phyloP scores from a whole-genome alignment of 495 filamentous ascomycete species.

The Acidomyces sp. region DNA sequence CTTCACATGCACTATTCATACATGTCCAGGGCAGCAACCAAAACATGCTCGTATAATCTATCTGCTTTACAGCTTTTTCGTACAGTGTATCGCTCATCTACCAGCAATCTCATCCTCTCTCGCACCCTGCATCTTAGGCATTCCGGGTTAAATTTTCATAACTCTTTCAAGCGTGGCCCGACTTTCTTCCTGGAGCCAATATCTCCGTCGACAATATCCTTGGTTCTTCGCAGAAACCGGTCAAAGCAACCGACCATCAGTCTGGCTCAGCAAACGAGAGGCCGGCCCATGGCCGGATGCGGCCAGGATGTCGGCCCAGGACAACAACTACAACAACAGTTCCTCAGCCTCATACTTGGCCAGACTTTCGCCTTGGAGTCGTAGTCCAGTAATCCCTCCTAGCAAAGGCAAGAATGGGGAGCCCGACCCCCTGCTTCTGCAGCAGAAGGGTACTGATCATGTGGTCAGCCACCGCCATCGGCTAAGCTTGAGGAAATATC shows the following conservation, averaged over 20 bases:
- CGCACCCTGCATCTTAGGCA: too few relatives aligned
- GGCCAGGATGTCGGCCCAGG: conserved; percentile 10
- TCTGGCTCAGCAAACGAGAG: conserved; percentile 13
- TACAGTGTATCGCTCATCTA: too few relatives aligned
- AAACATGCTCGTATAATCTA: too few relatives aligned
- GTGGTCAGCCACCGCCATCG: conserved; percentile 27
- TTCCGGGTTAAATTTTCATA: not conserved
- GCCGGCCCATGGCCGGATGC: conserved; percentile 4
- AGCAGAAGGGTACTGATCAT: conserved; percentile 31
- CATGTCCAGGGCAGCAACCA: too few relatives aligned
- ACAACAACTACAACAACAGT: conserved; percentile 1
- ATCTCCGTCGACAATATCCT: conserved; percentile 13
- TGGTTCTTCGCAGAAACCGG: conserved; percentile 9
- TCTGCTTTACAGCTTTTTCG: too few relatives aligned
- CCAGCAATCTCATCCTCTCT: too few relatives aligned
- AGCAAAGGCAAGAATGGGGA: conserved; percentile 16
- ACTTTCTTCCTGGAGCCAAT: conserved; percentile 13
- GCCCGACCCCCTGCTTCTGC: conserved; percentile 15
- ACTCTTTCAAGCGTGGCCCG: conserved; percentile 10
- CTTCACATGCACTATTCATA: too few relatives aligned
- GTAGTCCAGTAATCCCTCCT: conserved; percentile 10
- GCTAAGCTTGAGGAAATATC: conserved; percentile 31
- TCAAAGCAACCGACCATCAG: conserved; percentile 3
- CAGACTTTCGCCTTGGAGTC: conserved; percentile 15
- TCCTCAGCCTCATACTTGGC: conserved; percentile 12